Base-by-base conservation (phyloP, 495 filamentous ascomycete genomes). In the Trichoderma asperelloides region DNA sequence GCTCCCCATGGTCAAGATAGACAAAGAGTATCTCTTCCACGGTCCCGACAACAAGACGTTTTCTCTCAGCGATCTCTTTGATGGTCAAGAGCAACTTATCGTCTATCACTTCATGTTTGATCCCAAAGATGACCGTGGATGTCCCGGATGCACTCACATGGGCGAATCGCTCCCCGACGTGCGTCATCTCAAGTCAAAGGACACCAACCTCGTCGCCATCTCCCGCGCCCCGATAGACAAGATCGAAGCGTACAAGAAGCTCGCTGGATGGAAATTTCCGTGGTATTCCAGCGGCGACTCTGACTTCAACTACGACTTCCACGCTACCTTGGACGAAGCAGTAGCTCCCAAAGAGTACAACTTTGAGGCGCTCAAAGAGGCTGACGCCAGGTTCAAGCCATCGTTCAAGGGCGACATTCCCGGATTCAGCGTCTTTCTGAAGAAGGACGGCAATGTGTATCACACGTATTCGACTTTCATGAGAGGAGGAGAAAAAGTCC, bases 21-120 rank as follows among this genome's bases (percentile, higher is more conserved):
- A 73, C 64, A 77, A 78, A 63, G 57, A 63, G 7, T 81, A 80
- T 70, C 68, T 70, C 51, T 78, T 80, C 69, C 70, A 76, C 45
- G 74, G 71, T 0, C 71, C 74, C n/a, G 62, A 62, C 28, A 76
- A 78, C n/a, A 67, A 70, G 63, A 33, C 62, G 11, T 69, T 72
- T 21, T 75, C 65, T 21, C 75, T 82, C 23, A 18, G 68, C 0
- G 75, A 79, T 40, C 76, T 82, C 63, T 81, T 81, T 68, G 71
- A 70, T 18, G 73, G 69, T 66, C 75, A 75, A 65, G 72, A 77
- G 27, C 80, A 82, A 66, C 74, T 82, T 23, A 77, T 81, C 62
- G 63, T 82, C 37, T 82, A 82, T 68, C 78, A 82, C 67, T 82
- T 81, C 70, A 82, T 82, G 80, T 72, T 82, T 33, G 69, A 57